Percentiles rank a stretch among this genome's conserved stretches.
These are phyloP conservation scores for Parasitella parasitica DNA, from an alignment of 371 early-diverging fungal genomes.

Conservation along the genomic window DNA sequence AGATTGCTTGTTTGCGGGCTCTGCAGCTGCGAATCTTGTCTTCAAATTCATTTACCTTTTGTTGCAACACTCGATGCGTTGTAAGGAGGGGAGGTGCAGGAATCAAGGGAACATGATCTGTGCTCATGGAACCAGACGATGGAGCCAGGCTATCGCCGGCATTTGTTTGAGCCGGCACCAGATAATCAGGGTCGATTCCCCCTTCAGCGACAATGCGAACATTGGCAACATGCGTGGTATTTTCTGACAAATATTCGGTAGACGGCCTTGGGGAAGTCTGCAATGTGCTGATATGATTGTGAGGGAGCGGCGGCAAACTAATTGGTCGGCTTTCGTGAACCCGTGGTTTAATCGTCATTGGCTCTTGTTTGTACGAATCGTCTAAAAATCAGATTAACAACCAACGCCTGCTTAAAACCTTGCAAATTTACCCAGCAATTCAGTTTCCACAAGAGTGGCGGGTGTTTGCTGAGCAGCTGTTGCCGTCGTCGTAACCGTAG, in stretches of 20 bases:
- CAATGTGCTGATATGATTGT: neutral
- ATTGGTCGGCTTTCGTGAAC: constrained; percentile 11
- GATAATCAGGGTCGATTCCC: constrained; percentile 43
- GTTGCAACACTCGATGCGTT: constrained; percentile 49
- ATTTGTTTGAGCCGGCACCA: constrained; percentile 52
- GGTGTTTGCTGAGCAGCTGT: neutral
- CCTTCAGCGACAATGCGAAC: constrained; percentile 36
- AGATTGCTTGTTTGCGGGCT: constrained; percentile 24
- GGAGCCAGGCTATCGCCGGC: constrained; percentile 46
- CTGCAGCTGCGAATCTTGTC: constrained; percentile 28
- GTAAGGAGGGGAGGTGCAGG: constrained; percentile 58
- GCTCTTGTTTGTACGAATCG: constrained; percentile 13
- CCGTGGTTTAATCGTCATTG: constrained; percentile 13
- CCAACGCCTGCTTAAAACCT: no score
- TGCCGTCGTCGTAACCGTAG: constrained; percentile 8
- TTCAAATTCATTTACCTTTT: constrained; percentile 41
- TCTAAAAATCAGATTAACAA: no score
- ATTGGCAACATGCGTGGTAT: neutral
- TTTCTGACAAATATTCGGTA: constrained; percentile 11
- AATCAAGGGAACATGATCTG: constrained; percentile 51
- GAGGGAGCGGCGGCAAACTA: constrained; percentile 19
- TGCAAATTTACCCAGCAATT: constrained; percentile 21
- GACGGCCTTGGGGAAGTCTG: constrained; percentile 3
- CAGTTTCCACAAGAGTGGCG: constrained; percentile 7
- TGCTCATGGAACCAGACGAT: constrained; percentile 24